A percentile compares a stretch with the other conserved stretches of the same genome.
phyloP scores from a whole-genome alignment of 1,139 yeast genomes.

The Saccharomyces hybrid region DNA sequence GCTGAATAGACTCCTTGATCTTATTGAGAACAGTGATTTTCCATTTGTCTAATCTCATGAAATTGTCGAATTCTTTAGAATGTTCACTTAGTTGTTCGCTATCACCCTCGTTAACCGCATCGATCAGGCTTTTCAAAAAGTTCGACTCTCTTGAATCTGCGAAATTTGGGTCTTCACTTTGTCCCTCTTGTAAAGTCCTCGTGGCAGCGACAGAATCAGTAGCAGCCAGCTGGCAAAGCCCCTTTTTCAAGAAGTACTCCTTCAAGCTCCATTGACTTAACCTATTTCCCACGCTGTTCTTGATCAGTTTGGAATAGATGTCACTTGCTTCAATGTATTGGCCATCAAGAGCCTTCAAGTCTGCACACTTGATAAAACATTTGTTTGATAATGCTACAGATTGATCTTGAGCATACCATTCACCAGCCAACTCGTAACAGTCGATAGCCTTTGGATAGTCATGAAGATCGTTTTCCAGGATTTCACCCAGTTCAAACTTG shows the following conservation, averaged over 20 bases:
- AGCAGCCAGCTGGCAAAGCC: conserved; percentile 72
- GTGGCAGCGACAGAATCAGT: conserved; percentile 83
- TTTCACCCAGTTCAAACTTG: conserved; percentile 80
- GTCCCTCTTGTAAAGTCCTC: conserved; percentile 57
- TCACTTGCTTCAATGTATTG: conserved; percentile 69
- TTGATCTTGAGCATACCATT: conserved; percentile 89
- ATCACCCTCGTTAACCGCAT: conserved; percentile 73
- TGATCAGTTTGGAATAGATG: conserved; percentile 68
- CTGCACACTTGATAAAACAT: conserved; percentile 85
- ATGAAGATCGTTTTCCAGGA: conserved; percentile 66
- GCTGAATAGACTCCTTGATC: conserved; percentile 67
- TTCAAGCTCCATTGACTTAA: conserved; percentile 86
- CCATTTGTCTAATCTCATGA: conserved; percentile 82
- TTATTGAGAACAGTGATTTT: conserved; percentile 80
- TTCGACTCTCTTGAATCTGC: conserved; percentile 70
- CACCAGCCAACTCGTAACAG: conserved; percentile 90
- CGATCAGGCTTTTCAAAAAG: conserved; percentile 56
- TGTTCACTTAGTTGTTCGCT: conserved; percentile 66
- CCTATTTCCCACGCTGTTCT: conserved; percentile 64
- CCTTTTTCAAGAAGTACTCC: conserved; percentile 80
- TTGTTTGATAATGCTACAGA: conserved; percentile 87
- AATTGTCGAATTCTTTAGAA: conserved; percentile 80
- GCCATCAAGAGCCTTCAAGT: conserved; percentile 68
- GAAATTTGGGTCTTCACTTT: conserved; percentile 71
- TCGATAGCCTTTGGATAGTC: conserved; percentile 63